Evolutionary conservation across 768 basidiomycete species (phyloP), one percentile per base, ranked within the genome.

Genomic region (Saitozyma sp.): DNA sequence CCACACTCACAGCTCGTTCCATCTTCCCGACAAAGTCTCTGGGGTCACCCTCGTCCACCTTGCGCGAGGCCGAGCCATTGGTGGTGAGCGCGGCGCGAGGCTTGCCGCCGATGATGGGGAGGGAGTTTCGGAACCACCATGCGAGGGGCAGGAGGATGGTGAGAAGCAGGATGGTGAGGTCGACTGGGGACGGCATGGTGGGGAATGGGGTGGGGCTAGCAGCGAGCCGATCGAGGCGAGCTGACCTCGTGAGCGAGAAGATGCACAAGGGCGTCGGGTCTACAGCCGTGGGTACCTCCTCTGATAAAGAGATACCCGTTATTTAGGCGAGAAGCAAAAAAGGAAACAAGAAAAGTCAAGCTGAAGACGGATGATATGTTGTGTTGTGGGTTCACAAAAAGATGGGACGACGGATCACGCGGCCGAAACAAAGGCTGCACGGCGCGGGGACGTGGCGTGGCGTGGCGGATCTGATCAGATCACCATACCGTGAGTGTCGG

Each of bases 21-120:
- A 97, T 93, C 83, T 94, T 94, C 11, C 87, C 86, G 48, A 96
- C 85, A 76, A 96, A 96, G 79, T 98, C 92, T 50, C 94, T 83
- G n/a, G 93, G 92, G 74, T 96, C 92, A 1, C 87, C 89, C 61
- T 85, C 85, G 82, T 88, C 88, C 45, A 82, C 75, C 58, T 63
- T 76, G 0, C 63, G 48, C 14, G 14, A 50, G 14, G n/a, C 45
- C 11, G 67, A 58, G 17, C 51, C 62, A 17, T 59, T 55, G 19
- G 57, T 56, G 8, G 20, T 41, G 11, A 41, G 58, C 9, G 62
- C 42, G 9, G 54, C 54, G 1, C 56, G 13, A 8, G 68, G 54
- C 55, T 66, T 72, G 9, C 66, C 67, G 20, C 73, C 71, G 51
- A 77, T 76, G 56, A 77, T 61, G 0, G 78, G 78, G 16, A 79